Evolutionary conservation across 1,139 yeast genomes (phyloP).

Genomic region (Suhomyces taliae): DNA sequence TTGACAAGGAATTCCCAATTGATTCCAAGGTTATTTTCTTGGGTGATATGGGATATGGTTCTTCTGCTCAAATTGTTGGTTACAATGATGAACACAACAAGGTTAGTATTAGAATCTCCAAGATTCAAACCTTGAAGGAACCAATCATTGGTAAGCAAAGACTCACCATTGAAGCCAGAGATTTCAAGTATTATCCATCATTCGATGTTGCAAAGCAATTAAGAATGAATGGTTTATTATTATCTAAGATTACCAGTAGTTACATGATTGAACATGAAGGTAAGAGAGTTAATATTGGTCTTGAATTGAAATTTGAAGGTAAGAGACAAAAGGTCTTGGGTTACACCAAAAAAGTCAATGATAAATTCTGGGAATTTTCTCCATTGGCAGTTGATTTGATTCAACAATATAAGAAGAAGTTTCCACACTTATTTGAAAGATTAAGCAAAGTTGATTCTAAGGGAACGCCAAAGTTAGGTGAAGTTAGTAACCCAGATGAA

Average conservation of each 20-base stretch:
- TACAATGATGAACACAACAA: conserved; percentile 51
- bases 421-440: conserved; percentile 59
- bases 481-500: conserved; percentile 29
- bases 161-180: conserved; percentile 54
- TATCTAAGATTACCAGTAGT: conserved; percentile 77
- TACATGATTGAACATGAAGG: conserved; percentile 58
- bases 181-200: conserved; percentile 65
- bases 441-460: conserved; percentile 26
- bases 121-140: conserved; percentile 52
- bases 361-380: conserved; percentile 81
- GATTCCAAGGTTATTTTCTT: conserved; percentile 75
- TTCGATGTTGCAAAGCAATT: conserved; percentile 63
- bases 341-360: conserved; percentile 58
- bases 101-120: conserved; percentile 52
- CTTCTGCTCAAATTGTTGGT: conserved; percentile 74
- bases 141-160: conserved; percentile 64
- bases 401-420: conserved; percentile 57
- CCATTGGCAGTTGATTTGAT: conserved; percentile 70
- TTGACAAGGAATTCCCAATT: conserved; percentile 78
- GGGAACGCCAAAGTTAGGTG: conserved; percentile 31
- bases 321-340: conserved; percentile 85
- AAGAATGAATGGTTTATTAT: conserved; percentile 59
- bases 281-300: conserved; percentile 68
- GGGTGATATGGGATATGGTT: conserved; percentile 88
- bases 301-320: conserved; percentile 81